These are phyloP conservation scores for Pichia sp. DNA, from an alignment of 1,139 yeast genomes.

Conservation along the genomic window DNA sequence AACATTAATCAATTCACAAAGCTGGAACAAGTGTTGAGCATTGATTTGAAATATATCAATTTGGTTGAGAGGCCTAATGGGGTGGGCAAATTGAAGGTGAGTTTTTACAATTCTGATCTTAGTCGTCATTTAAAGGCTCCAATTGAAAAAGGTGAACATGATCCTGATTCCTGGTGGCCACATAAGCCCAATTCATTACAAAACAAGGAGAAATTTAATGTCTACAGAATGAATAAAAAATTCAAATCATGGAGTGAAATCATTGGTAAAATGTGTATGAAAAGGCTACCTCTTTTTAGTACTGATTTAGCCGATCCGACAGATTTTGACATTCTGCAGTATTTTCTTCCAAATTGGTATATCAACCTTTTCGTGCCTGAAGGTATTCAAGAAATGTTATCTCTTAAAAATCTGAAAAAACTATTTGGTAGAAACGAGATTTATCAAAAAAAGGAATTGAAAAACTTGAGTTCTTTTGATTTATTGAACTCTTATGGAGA, in stretches of 20 bases:
- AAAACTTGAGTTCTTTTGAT: conserved; percentile 3
- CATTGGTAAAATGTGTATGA: conserved; percentile 8
- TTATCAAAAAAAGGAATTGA: neutral
- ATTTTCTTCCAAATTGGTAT: conserved; percentile 10
- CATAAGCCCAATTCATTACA: conserved; percentile 3
- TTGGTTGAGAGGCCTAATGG: too few species aligned
- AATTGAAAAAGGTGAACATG: neutral
- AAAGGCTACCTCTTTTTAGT: conserved; percentile 8
- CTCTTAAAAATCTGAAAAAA: conserved; percentile 1
- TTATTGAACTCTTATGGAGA: conserved; percentile 4
- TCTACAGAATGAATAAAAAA: conserved; percentile 3
- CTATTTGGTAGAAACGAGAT: conserved; percentile 6
- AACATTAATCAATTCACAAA: conserved; percentile 10
- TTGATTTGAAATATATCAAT: conserved; percentile 7
- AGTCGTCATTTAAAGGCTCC: neutral
- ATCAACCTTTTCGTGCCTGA: conserved; percentile 8
- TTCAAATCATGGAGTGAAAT: conserved; percentile 8
- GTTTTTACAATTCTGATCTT: too few species aligned
- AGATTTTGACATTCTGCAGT: conserved; percentile 5
- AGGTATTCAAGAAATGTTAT: conserved; percentile 8
- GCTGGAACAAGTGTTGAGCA: conserved; percentile 10
- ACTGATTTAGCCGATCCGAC: neutral
- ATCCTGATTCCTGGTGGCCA: conserved; percentile 6
- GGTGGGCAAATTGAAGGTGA: too few species aligned
- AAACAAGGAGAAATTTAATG: conserved; percentile 1